Evolutionary conservation across 148 eudicot species (phyloP), one percentile per base, ranked within the genome.

Genomic region (Rhododendron vialii): DNA sequence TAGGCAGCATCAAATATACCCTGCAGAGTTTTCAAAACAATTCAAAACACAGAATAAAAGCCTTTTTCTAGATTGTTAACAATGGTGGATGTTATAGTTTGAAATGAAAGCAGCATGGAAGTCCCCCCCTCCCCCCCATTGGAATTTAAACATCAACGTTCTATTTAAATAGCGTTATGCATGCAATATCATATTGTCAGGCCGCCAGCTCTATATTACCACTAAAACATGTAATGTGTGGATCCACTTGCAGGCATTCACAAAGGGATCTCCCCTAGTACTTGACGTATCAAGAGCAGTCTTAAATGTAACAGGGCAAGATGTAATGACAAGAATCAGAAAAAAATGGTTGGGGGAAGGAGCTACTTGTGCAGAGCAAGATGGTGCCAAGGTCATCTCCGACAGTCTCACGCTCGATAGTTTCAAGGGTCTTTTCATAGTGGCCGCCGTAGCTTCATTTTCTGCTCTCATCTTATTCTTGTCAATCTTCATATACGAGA

Each of bases 361-460:
- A 59, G 28, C 82, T 7, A 35, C 30, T 51, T 89, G 89, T 28
- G 75, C 50, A 0, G 84, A 47, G 67, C 85, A 85, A 47, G 57
- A 63, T 11, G 88, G 86, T 14, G 28, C 74, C 20, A 57, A 12
- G 1, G 18, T 43, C 28, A 79, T 85, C 81, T 91, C 93, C 0
- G 86, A 35, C 17, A 83, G 90, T 76, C 93, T 91, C 76, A 82
- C 84, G 0, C 80, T 88, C 0, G 89, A 89, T 30, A 89, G 88
- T 55, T 89, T 90, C 53, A 85, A 43, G 90, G 93, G 93, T 3
- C 91, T 91, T 28, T 91, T 91, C 79, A 80, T 88, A n/a, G 84
- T 90, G 9, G 90, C 90, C 1, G 88, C 86, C 1, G 5, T 90
- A 10, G 78, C 91, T 45, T 87, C 89, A 1, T 5, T 83, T 15